Conservation (phyloP, 2,329 filamentous ascomycete species). For the Cytospora piceae region DNA sequence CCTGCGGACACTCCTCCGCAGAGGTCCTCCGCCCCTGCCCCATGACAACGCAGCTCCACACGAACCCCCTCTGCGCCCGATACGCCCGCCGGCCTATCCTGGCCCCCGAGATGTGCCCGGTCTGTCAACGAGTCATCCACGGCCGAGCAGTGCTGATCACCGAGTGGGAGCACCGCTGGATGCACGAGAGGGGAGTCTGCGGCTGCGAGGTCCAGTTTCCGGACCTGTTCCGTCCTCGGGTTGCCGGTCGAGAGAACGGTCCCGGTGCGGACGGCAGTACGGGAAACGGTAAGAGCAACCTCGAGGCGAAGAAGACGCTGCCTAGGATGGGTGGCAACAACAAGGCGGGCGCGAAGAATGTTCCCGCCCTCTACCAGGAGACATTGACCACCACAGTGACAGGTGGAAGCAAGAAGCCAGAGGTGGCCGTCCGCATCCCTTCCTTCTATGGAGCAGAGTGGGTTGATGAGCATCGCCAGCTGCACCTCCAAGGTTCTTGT, state of each 20-base stretch:
- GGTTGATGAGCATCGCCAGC: constrained; percentile 43
- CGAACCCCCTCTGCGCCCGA: constrained; percentile 41
- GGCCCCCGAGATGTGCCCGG: constrained; percentile 42
- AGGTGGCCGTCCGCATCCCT: constrained; percentile 39
- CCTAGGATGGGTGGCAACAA: background rate
- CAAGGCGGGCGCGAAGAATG: constrained; percentile 5
- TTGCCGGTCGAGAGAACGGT: constrained; percentile 32
- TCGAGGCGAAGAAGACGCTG: background rate
- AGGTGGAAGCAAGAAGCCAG: constrained; percentile 27
- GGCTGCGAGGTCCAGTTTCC: constrained; percentile 45
- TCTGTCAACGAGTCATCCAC: constrained; percentile 46
- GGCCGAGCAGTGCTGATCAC: constrained; percentile 45
- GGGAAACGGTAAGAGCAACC: background rate
- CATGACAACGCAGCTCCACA: constrained; percentile 43
- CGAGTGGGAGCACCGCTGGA: constrained; percentile 49
- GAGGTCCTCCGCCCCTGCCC: constrained; percentile 49
- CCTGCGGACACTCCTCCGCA: constrained; percentile 51
- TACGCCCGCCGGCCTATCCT: constrained; percentile 40
- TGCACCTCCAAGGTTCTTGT: constrained; percentile 43
- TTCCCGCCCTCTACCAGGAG: constrained; percentile 32
- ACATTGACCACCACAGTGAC: constrained; percentile 5
- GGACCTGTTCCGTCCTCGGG: constrained; percentile 40
- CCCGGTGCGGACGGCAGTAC: background rate
- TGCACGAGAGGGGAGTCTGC: constrained; percentile 50
- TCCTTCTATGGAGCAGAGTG: constrained; percentile 48